Base-by-base conservation (phyloP, 1,284 basidiomycete species). In the Papiliotrema flavescens region DNA sequence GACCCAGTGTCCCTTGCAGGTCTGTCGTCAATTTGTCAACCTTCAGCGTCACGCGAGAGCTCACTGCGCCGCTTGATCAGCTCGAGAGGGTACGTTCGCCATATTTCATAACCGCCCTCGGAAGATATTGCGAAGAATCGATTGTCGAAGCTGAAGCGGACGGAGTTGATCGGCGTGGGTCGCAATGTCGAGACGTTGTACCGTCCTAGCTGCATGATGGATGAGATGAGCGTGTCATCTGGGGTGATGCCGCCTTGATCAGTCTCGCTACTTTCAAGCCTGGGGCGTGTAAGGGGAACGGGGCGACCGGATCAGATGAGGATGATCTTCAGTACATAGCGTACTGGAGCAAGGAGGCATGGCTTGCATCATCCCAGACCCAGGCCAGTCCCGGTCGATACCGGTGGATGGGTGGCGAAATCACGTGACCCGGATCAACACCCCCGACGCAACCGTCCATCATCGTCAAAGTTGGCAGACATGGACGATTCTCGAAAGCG, bases 31-130 rank as follows among this genome's bases (percentile, higher is more conserved):
- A 55, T 26, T 46, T 19, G 46, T 47, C 22, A 47, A 35, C 28
- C 32, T 24, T 54, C 49, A 42, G 28, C 47, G 37, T 35, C 24
- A 9, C 35, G 22, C 17, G 20, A n/a, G 45, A 22, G 9, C 78
- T 61, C 76, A 90, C 92, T 86, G 79, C 87, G 83, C 76, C 87
- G 88, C 65, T 85, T 83, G 61, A 95, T 78, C 55, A 91, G 80
- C 57, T 83, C 80, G 46, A 95, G 81, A 11, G 93, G 92, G 71
- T 81, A 86, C 55, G 86, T 81, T 54, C 82, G 83, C 79, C 94
- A 95, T 26, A 96, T 82, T 39, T 89, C 88, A 74, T 93, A 96
- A 41, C 93, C 92, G 51, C 83, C 82, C 49, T 86, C 85, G 7
- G 88, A 90, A 14, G 90, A 84, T 43, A 86, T 81, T 0, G 90